Conservation (phyloP, 257 asterid genomes). For the Petunia axillaris region DNA sequence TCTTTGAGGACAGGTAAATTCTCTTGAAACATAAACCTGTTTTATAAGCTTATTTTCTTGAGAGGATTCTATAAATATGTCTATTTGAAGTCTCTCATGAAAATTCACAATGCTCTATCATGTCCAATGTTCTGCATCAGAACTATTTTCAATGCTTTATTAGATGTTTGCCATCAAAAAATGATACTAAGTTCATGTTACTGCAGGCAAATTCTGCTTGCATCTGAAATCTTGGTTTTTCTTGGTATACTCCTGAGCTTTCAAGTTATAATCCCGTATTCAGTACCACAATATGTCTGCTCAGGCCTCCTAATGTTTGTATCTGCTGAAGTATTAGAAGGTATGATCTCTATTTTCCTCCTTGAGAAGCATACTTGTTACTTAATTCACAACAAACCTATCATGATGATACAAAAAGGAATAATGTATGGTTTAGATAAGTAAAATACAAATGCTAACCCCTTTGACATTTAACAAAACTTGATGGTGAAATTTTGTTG, state of each 20-base stretch:
- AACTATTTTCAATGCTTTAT: background rate
- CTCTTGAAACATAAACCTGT: background rate
- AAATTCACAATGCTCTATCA: background rate
- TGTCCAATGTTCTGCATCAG: background rate
- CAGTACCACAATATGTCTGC: conserved; percentile 66
- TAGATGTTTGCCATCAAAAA: background rate
- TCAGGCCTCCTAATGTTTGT: conserved; percentile 75
- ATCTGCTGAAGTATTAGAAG: conserved; percentile 90
- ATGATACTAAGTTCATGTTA: background rate
- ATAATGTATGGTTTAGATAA: background rate
- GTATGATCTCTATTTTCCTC: conserved; percentile 34
- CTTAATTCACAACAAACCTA: background rate
- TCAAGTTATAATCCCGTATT: conserved; percentile 55
- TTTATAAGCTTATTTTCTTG: conserved; percentile 14
- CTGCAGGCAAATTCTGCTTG: conserved; percentile 74
- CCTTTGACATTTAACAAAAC: background rate
- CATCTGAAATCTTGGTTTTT: conserved; percentile 74
- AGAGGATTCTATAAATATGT: background rate
- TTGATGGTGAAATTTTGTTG: background rate
- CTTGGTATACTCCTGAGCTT: conserved; percentile 67
- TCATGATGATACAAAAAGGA: background rate
- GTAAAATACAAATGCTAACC: background rate
- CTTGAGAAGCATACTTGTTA: background rate
- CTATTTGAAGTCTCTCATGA: background rate
- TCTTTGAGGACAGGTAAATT: conserved; percentile 91